phyloP scores from a whole-genome alignment of 805 yeast species.

The Blastobotrys attinorum region DNA sequence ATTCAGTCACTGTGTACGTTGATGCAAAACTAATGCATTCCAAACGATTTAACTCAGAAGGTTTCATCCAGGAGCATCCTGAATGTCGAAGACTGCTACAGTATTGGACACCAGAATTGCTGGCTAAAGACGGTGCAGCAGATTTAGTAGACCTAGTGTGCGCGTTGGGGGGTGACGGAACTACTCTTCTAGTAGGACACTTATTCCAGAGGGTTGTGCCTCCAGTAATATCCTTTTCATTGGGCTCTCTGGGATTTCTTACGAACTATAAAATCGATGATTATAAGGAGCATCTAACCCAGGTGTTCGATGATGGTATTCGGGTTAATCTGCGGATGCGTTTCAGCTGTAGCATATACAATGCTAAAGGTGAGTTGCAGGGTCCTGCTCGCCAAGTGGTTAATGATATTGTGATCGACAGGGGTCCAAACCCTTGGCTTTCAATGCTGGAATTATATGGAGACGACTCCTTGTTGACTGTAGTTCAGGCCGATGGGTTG shows the following conservation, averaged over 20 bases:
- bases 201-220: conserved; percentile 79
- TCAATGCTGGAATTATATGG: conserved; percentile 87
- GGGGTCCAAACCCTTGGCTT: conserved; percentile 91
- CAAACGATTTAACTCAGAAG: conserved; percentile 53
- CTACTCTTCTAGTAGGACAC: conserved; percentile 78
- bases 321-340: conserved; percentile 78
- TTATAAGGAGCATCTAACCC: conserved; percentile 50
- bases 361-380: conserved; percentile 43
- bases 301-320: conserved; percentile 62
- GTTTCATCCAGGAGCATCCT: conserved; percentile 42
- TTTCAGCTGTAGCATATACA: conserved; percentile 68
- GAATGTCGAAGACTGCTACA: conserved; percentile 38
- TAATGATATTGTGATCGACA: conserved; percentile 82
- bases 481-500: conserved; percentile 90
- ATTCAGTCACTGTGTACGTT: conserved; percentile 50
- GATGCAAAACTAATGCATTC: conserved; percentile 59
- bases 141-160: conserved; percentile 64
- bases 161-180: conserved; percentile 94
- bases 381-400: background rate
- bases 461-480: conserved; percentile 74
- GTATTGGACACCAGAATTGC: conserved; percentile 62
- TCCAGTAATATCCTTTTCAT: conserved; percentile 77
- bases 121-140: conserved; percentile 28
- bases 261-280: conserved; percentile 78
- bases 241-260: conserved; percentile 86